phyloP scores from a whole-genome alignment of 495 filamentous ascomycete species.

The Penicillium chermesinum region DNA sequence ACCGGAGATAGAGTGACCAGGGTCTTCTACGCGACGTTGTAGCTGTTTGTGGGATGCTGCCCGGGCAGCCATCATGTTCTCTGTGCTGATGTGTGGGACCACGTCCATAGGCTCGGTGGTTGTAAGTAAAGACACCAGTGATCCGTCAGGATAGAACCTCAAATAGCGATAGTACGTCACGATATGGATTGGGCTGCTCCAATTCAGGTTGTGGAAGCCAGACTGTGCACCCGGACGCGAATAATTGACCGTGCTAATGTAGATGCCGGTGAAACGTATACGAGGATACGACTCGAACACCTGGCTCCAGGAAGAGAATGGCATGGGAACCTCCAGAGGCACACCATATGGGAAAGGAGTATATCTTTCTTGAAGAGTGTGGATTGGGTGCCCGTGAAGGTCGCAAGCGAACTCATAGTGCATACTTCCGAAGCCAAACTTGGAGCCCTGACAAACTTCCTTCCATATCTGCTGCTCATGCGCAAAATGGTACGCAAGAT shows the following conservation, averaged over 20 bases:
- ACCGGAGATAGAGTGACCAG: constrained; percentile 34
- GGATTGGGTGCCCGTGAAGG: constrained; percentile 56
- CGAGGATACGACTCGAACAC: constrained; percentile 82
- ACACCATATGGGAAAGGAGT: constrained; percentile 36
- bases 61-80: constrained; percentile 38
- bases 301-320: constrained; percentile 41
- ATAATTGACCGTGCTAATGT: constrained; percentile 96
- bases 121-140: constrained; percentile 68
- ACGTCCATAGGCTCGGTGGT: constrained; percentile 80
- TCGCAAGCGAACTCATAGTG: constrained; percentile 69
- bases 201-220: constrained; percentile 50
- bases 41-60: constrained; percentile 25
- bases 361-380: constrained; percentile 30
- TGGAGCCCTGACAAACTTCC: constrained; percentile 59
- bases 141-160: constrained; percentile 88
- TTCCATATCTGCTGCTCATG: constrained; percentile 91
- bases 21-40: constrained; percentile 31
- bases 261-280: constrained; percentile 88
- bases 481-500: constrained; percentile 75
- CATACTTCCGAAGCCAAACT: constrained; percentile 81
- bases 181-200: constrained; percentile 86
- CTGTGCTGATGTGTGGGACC: constrained; percentile 63
- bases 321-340: constrained; percentile 32
- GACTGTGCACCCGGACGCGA: constrained; percentile 68
- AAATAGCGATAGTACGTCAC: constrained; percentile 98